Conservation (phyloP, 2,329 filamentous ascomycete species). For the Paraphoma chrysanthemicola region DNA sequence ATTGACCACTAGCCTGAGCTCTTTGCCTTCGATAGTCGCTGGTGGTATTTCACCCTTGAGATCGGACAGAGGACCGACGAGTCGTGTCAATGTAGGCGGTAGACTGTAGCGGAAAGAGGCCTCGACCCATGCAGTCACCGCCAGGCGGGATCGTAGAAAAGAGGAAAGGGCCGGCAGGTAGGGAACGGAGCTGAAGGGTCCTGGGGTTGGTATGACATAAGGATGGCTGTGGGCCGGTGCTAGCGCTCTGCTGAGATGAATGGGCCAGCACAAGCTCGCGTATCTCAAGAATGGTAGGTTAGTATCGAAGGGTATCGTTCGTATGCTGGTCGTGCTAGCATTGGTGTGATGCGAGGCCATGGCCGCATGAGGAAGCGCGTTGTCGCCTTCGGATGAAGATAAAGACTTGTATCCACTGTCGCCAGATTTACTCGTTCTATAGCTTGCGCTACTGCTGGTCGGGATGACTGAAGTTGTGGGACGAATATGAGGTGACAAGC, state of each 20-base stretch:
- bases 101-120: slow-evolving; percentile 40
- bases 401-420: slow-evolving; percentile 43
- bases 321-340: slow-evolving; percentile 10
- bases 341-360: background rate
- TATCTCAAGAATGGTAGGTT: slow-evolving; percentile 41
- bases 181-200: slow-evolving; percentile 10
- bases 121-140: slow-evolving; percentile 41
- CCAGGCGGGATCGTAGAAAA: slow-evolving; percentile 33
- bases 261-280: slow-evolving; percentile 39
- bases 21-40: slow-evolving; percentile 30
- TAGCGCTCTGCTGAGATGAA: slow-evolving; percentile 39
- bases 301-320: slow-evolving; percentile 27
- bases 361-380: slow-evolving; percentile 3
- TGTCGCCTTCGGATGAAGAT: slow-evolving; percentile 32
- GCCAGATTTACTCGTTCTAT: slow-evolving; percentile 31
- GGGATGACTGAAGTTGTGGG: slow-evolving; percentile 9
- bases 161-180: slow-evolving; percentile 33
- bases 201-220: background rate
- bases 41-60: slow-evolving; percentile 29
- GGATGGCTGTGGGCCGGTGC: slow-evolving; percentile 1
- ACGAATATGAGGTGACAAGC: slow-evolving; percentile 17
- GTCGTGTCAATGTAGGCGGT: slow-evolving; percentile 37
- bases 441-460: slow-evolving; percentile 28
- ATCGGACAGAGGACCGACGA: slow-evolving; percentile 30
- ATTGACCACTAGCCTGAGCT: slow-evolving; percentile 30